A percentile compares a stretch with the other conserved stretches of the same genome.
phyloP scores from a whole-genome alignment of 2,329 filamentous ascomycete genomes.

The Lasiodiplodia sp. region DNA sequence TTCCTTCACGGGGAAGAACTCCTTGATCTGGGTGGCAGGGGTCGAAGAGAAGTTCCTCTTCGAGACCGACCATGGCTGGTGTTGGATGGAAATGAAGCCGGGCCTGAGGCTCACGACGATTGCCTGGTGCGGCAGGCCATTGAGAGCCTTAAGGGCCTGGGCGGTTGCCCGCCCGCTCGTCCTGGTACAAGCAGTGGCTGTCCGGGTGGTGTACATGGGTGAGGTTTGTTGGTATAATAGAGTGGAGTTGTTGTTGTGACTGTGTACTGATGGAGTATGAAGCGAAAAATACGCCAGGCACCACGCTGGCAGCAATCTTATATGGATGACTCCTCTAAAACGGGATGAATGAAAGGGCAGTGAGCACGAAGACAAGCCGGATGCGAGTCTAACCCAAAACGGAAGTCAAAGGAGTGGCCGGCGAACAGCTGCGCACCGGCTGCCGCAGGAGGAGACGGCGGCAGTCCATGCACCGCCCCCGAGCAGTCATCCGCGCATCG shows the following conservation, averaged over 20 bases:
- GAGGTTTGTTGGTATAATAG: background rate
- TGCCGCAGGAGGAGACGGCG: background rate
- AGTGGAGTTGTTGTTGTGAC: slow-evolving; percentile 1
- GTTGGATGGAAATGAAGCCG: slow-evolving; percentile 36
- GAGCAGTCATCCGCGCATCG: slow-evolving; percentile 13
- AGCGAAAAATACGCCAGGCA: background rate
- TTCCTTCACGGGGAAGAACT: slow-evolving; percentile 56
- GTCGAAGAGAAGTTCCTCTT: slow-evolving; percentile 53
- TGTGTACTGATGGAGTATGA: background rate
- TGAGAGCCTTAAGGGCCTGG: slow-evolving; percentile 37
- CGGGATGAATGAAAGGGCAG: slow-evolving; percentile 4
- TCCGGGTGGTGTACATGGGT: slow-evolving; percentile 29
- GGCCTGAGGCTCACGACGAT: slow-evolving; percentile 33
- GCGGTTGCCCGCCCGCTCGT: slow-evolving; percentile 11
- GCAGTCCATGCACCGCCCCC: slow-evolving; percentile 6
- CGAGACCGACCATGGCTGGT: slow-evolving; percentile 35
- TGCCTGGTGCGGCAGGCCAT: slow-evolving; percentile 32
- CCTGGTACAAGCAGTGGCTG: slow-evolving; percentile 10
- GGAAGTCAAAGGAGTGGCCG: background rate
- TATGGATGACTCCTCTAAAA: slow-evolving; percentile 10
- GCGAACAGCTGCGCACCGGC: background rate
- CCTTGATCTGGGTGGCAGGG: slow-evolving; percentile 44
- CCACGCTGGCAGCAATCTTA: slow-evolving; percentile 14
- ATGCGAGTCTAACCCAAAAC: background rate
- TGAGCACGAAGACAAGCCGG: slow-evolving; percentile 25